Evolutionary conservation across 2,329 filamentous ascomycete genomes (phyloP).

Genomic region (Davidsoniella eucalypti): DNA sequence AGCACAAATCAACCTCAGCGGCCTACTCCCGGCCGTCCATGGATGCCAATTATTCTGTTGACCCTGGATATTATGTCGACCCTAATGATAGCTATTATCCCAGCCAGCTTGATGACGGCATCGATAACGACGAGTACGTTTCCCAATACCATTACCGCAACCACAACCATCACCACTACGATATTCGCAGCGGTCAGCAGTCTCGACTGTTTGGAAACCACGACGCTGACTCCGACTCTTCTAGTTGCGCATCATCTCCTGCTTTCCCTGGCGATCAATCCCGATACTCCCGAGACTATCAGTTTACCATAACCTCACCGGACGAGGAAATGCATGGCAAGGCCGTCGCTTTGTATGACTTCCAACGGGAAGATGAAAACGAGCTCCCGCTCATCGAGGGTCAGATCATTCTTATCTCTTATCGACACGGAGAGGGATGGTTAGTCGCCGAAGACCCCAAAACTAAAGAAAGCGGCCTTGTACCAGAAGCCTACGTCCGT

Average conservation of each 20-base stretch:
- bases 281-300: conserved; percentile 78
- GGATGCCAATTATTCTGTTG: conserved; percentile 37
- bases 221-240: conserved; percentile 36
- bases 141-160: conserved; percentile 13
- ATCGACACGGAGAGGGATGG: conserved; percentile 93
- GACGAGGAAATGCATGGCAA: conserved; percentile 98
- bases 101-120: conserved; percentile 47
- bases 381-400: conserved; percentile 85
- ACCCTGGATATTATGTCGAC: conserved; percentile 54
- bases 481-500: conserved; percentile 92
- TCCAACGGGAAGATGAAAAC: conserved; percentile 89
- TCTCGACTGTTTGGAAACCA: conserved; percentile 4
- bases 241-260: conserved; percentile 42
- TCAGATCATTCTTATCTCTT: conserved; percentile 91
- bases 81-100: conserved; percentile 62
- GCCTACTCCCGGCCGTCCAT: conserved; percentile 27
- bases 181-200: background rate
- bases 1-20: conserved; percentile 56
- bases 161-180: background rate
- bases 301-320: conserved; percentile 85
- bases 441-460: conserved; percentile 91
- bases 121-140: conserved; percentile 33
- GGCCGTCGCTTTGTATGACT: conserved; percentile 88
- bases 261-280: conserved; percentile 49
- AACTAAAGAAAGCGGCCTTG: conserved; percentile 82